Percentiles rank a stretch among this genome's conserved stretches.
phyloP scores from a whole-genome alignment of 306 rosid genomes.

The Quercus dentata region DNA sequence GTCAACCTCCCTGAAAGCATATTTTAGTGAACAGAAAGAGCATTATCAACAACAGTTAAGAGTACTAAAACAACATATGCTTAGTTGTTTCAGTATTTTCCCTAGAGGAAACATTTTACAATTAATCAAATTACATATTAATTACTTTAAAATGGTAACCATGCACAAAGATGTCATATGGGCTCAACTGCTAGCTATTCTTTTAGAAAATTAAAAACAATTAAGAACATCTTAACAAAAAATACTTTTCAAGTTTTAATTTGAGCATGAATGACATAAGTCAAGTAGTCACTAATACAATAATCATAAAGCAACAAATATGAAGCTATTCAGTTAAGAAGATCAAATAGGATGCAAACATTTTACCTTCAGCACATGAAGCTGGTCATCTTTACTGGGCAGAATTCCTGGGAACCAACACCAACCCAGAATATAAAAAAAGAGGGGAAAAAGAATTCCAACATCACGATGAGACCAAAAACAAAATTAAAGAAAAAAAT shows the following conservation, averaged over 20 bases:
- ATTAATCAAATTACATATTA: neutral
- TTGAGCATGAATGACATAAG: neutral
- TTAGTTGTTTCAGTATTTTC: neutral
- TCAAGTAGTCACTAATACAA: neutral
- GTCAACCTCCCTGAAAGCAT: slow-evolving; percentile 1
- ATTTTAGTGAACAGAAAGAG: neutral
- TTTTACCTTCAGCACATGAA: slow-evolving; percentile 62
- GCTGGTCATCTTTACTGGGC: slow-evolving; percentile 51
- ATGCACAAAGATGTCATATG: neutral
- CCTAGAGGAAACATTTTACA: neutral
- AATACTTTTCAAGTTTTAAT: neutral
- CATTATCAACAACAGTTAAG: neutral
- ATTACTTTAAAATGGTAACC: neutral
- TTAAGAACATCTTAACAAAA: neutral
- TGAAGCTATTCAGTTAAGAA: neutral
- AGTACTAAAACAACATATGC: neutral
- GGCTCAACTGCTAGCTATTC: neutral
- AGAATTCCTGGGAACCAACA: slow-evolving; percentile 55
- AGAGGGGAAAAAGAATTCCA: slow-evolving; percentile 4
- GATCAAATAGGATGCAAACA: neutral
- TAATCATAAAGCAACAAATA: neutral
- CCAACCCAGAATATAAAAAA: slow-evolving; percentile 7
- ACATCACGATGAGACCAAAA: neutral
- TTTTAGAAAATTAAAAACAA: neutral
- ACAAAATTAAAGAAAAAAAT: neutral